Percentiles rank a stretch among this genome's conserved stretches.
phyloP scores from a whole-genome alignment of 2,329 filamentous ascomycete genomes.

The Beauveria sp. region DNA sequence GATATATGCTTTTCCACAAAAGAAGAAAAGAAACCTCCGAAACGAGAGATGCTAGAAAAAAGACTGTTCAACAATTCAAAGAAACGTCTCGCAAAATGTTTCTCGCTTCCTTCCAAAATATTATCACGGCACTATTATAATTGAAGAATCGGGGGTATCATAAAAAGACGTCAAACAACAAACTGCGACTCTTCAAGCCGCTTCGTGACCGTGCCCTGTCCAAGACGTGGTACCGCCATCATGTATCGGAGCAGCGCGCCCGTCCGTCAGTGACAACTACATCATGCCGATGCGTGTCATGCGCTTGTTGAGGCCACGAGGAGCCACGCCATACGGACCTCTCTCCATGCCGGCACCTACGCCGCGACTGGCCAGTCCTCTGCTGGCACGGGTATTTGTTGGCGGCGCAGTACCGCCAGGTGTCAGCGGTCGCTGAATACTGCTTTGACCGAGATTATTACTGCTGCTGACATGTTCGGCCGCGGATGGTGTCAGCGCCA shows the following conservation, averaged over 20 bases:
- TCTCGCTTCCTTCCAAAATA: not conserved
- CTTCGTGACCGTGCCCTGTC: not conserved
- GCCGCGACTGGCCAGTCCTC: constrained; percentile 1
- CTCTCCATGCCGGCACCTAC: constrained; percentile 12
- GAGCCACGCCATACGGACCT: constrained; percentile 18
- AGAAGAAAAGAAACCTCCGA: not conserved
- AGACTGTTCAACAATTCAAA: not conserved
- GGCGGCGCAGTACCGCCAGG: not conserved
- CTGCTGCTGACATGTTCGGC: not conserved
- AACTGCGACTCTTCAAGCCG: not conserved
- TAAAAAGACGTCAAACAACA: not conserved
- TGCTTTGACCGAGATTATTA: too few species aligned
- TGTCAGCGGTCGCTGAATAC: not conserved
- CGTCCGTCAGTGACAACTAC: constrained; percentile 20
- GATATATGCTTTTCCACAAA: not conserved
- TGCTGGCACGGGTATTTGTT: constrained; percentile 1
- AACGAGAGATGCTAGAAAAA: not conserved
- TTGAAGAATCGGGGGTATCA: not conserved
- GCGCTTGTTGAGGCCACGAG: constrained; percentile 42
- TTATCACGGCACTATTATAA: not conserved
- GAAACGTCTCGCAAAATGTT: not conserved
- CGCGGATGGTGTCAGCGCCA: not conserved
- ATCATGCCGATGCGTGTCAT: constrained; percentile 55
- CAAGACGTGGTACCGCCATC: not conserved
- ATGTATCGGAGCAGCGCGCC: not conserved